Conservation (phyloP, 1,139 yeast species). For the Maudiozyma humilis region DNA sequence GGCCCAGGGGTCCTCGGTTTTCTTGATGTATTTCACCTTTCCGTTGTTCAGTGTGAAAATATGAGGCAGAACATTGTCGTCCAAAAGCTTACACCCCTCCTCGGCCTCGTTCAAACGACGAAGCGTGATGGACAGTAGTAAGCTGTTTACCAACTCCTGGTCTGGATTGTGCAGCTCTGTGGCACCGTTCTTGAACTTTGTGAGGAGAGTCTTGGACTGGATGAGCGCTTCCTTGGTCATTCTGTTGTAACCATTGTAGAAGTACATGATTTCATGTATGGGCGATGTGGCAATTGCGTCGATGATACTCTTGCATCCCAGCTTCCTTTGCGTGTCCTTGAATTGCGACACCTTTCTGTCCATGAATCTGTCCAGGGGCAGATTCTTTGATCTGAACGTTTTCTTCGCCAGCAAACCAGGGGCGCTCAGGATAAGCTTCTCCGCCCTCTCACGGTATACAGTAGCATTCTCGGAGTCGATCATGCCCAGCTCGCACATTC, state of each 20-base stretch:
- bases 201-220: conserved; percentile 45
- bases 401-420: conserved; percentile 57
- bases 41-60: conserved; percentile 28
- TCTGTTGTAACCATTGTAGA: conserved; percentile 88
- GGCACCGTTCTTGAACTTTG: conserved; percentile 28
- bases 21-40: conserved; percentile 37
- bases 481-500: conserved; percentile 48
- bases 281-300: conserved; percentile 85
- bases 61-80: conserved; percentile 44
- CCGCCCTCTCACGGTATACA: conserved; percentile 51
- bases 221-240: conserved; percentile 61
- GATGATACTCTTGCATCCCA: conserved; percentile 43
- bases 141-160: conserved; percentile 59
- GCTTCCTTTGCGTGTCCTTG: conserved; percentile 37
- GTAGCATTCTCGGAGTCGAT: conserved; percentile 27
- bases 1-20: conserved; percentile 70
- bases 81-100: conserved; percentile 58
- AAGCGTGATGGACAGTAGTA: conserved; percentile 54
- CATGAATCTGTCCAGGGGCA: conserved; percentile 87
- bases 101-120: conserved; percentile 55
- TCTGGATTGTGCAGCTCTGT: conserved; percentile 37
- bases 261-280: conserved; percentile 75
- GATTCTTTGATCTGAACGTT: conserved; percentile 67
- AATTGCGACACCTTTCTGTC: conserved; percentile 61
- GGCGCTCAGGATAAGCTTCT: conserved; percentile 53